Conservation (phyloP, 1,284 basidiomycete species). For the Ustilago loliicola region DNA sequence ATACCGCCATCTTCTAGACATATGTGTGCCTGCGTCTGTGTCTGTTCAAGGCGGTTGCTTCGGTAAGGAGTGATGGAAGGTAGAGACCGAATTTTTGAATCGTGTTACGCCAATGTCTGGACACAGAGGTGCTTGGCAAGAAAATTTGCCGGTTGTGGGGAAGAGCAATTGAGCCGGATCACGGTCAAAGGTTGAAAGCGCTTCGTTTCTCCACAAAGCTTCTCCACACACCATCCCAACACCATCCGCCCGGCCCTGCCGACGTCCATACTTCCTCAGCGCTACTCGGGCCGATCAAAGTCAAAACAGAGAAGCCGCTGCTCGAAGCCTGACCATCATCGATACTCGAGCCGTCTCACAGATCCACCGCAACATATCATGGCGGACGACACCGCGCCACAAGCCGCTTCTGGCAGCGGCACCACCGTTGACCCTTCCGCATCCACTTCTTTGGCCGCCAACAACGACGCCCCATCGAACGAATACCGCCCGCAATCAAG, state of each 20-base stretch:
- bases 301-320: no score
- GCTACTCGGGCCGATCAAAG: background rate
- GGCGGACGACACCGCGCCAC: slow-evolving; percentile 16
- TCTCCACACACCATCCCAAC: slow-evolving; percentile 16
- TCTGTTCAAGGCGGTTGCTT: background rate
- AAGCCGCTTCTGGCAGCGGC: background rate
- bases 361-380: slow-evolving; percentile 10
- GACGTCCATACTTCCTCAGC: background rate
- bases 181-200: slow-evolving; percentile 16
- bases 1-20: background rate
- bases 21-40: background rate
- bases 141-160: slow-evolving; percentile 20
- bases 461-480: background rate
- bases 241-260: background rate
- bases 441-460: background rate
- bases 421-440: background rate
- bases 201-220: slow-evolving; percentile 1
- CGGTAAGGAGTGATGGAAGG: background rate
- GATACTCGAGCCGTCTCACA: background rate
- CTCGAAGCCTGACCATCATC: no score
- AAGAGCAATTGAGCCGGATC: slow-evolving; percentile 1
- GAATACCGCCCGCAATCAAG: slow-evolving; percentile 30
- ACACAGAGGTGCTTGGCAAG: background rate
- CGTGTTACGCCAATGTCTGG: background rate
- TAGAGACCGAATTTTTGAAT: background rate